A percentile compares a stretch with the other conserved stretches of the same genome.
Evolutionary conservation across 306 rosid genomes (phyloP).

Genomic region (Carpinus viminea): DNA sequence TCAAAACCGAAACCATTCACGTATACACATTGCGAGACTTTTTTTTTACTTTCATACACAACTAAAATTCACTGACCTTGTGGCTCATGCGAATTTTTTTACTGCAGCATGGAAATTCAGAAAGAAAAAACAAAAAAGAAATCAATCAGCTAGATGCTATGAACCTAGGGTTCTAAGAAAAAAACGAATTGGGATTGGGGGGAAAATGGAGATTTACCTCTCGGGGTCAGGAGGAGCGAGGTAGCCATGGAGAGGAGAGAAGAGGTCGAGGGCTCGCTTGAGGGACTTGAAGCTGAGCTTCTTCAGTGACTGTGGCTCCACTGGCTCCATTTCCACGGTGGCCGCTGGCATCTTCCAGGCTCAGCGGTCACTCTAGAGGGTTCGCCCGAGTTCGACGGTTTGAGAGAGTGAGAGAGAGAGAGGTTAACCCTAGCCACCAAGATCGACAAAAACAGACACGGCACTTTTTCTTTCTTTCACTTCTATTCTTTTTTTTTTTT

Average conservation of each 20-base stretch:
- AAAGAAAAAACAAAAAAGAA: not conserved
- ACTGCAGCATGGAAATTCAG: conserved; percentile 39
- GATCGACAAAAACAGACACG: too few relatives aligned
- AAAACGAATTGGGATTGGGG: not conserved
- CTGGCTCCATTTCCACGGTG: conserved; percentile 61
- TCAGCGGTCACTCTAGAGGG: not conserved
- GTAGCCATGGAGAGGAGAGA: conserved; percentile 73
- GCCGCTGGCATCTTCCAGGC: conserved; percentile 47
- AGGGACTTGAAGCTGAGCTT: conserved; percentile 95
- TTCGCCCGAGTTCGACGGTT: not conserved
- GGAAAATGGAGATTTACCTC: conserved; percentile 39
- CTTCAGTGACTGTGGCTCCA: conserved; percentile 91
- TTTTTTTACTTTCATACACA: not conserved
- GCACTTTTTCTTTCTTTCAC: too few relatives aligned
- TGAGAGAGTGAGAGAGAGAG: not conserved
- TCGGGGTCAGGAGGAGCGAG: conserved; percentile 69
- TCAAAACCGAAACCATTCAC: not conserved
- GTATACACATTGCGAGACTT: not conserved
- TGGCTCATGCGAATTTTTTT: conserved; percentile 65
- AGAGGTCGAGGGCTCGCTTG: conserved; percentile 89
- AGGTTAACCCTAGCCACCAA: too few relatives aligned
- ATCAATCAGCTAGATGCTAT: not conserved
- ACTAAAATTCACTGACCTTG: conserved; percentile 62
- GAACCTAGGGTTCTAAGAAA: not conserved
- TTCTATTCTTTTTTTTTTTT: too few relatives aligned